Evolutionary conservation across 2,329 filamentous ascomycete genomes (phyloP).

Genomic region (Xylariaceae sp.): DNA sequence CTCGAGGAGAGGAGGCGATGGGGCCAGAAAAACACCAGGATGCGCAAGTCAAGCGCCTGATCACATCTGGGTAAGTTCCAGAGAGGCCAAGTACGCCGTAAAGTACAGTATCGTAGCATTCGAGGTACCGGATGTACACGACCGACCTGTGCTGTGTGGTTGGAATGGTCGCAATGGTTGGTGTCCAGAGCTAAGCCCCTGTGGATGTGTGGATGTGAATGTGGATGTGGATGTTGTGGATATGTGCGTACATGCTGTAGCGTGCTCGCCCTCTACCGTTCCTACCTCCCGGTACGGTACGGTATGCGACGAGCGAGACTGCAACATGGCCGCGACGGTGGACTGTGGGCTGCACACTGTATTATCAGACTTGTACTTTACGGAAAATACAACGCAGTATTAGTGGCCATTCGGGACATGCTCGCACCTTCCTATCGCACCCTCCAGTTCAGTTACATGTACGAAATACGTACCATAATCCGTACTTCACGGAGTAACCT

Average conservation of each 20-base stretch:
- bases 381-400: background rate
- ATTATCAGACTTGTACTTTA: constrained; percentile 1
- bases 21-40: background rate
- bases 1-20: background rate
- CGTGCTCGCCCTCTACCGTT: background rate
- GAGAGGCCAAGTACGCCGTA: background rate
- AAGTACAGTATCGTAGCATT: background rate
- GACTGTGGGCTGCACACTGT: constrained; percentile 5
- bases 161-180: background rate
- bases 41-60: constrained; percentile 17
- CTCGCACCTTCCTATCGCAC: background rate
- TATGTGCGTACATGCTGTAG: background rate
- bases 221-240: background rate
- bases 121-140: background rate
- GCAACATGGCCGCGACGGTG: background rate
- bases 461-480: background rate
- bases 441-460: background rate
- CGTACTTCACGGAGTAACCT: no score
- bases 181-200: background rate
- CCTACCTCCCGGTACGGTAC: background rate
- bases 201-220: background rate
- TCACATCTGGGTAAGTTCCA: background rate
- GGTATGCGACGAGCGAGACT: background rate
- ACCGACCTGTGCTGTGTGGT: no score
- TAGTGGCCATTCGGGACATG: background rate